Conservation (phyloP, 2,329 filamentous ascomycete genomes). For the Trichoderma sp. region DNA sequence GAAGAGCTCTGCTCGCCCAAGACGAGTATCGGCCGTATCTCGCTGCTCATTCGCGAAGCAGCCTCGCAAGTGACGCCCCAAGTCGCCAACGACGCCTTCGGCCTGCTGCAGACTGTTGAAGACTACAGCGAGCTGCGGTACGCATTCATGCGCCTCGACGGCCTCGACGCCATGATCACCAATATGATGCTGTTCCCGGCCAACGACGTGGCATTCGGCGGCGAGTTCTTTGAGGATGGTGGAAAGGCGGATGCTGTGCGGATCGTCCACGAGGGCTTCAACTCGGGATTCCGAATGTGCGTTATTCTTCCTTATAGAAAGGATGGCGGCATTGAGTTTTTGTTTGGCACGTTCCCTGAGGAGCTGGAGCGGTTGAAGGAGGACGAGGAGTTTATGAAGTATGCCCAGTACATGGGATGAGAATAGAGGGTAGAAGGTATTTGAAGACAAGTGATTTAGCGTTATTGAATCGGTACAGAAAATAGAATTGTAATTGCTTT, state of each 20-base stretch:
- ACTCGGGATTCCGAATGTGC: conserved; percentile 35
- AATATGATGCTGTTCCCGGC: conserved; percentile 40
- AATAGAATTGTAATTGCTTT: neutral
- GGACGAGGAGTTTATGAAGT: conserved; percentile 29
- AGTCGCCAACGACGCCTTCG: conserved; percentile 39
- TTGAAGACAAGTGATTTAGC: neutral
- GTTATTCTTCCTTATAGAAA: conserved; percentile 38
- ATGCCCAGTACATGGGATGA: neutral
- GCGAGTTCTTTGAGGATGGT: conserved; percentile 35
- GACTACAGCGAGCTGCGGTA: conserved; percentile 35
- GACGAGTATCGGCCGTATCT: conserved; percentile 36
- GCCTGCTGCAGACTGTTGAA: conserved; percentile 35
- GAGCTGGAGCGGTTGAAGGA: conserved; percentile 37
- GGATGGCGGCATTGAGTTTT: conserved; percentile 38
- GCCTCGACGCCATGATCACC: conserved; percentile 38
- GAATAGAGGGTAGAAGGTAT: neutral
- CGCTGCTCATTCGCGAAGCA: conserved; percentile 34
- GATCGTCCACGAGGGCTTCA: conserved; percentile 34
- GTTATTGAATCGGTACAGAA: neutral
- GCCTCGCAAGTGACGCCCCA: conserved; percentile 34
- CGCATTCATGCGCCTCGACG: conserved; percentile 37
- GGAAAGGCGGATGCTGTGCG: conserved; percentile 38
- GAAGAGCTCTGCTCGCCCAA: conserved; percentile 36
- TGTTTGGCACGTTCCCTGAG: conserved; percentile 37
- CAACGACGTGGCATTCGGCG: conserved; percentile 38